Evolutionary conservation across 768 basidiomycete genomes (phyloP), one percentile per base, ranked within the genome.

Genomic region (Hygrophorus russula): DNA sequence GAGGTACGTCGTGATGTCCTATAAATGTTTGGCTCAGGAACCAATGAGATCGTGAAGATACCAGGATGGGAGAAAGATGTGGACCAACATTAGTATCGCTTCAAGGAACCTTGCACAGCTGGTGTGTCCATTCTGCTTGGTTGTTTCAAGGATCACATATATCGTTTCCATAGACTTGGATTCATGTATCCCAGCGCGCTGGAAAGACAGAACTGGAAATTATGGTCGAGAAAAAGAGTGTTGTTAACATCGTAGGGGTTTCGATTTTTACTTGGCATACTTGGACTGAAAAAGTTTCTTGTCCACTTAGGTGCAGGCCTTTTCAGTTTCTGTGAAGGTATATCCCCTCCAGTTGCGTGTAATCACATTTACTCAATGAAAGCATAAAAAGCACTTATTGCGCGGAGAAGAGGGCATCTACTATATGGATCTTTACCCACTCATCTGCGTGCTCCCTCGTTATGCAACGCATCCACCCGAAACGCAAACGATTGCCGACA

Each of bases 171-270:
- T 53, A 73, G 74, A 68, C 75, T 31, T 81, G 73, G 75, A 62
- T 77, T 28, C 76, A 80, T 50, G 67, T 74, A 5, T 65, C 75
- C 1, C 56, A 57, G 24, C 66, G 73, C 8, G 63, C 74, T 12
- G 49, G 57, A 9, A 56, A 60, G 42, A 60, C 64, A 1, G 49
- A 50, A 1, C 54, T 75, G n/a, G 58, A 76, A 51, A 68, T 65
- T 12, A 58, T 78, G 8, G 71, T 84, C 41, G 82, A 85, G 65
- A 87, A 85, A 60, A 79, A 80, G 62, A 73, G 74, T 1, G 81
- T 82, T 70, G 67, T 86, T 45, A 82, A 82, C 52, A 56, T 86
- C 39, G 75, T 78, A 46, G 48, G 69, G 57, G n/a, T 10, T 10
- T 1, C 27, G 27, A 14, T 2, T 35, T 20, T 7, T 33, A 18